Conservation (phyloP, 768 basidiomycete genomes). For the Amanita jacksonii region DNA sequence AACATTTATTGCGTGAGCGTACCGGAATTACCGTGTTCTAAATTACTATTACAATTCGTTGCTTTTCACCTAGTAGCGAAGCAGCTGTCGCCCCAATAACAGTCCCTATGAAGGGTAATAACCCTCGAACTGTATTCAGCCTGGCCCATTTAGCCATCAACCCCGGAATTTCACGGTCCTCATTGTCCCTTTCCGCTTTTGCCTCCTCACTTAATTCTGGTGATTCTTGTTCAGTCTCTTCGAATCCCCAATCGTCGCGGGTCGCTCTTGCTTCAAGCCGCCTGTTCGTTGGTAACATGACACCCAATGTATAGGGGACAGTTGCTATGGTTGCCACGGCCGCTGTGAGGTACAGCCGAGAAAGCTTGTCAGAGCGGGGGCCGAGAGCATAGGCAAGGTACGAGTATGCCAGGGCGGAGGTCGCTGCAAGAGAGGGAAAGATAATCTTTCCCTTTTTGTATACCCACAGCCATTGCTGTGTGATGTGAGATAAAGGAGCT, state of each 20-base stretch:
- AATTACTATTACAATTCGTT: too few relatives aligned
- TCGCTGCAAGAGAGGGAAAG: slow-evolving; percentile 2
- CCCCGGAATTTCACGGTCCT: not conserved
- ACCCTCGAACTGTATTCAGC: not conserved
- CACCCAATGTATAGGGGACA: not conserved
- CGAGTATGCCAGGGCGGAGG: slow-evolving; percentile 1
- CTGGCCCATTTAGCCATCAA: slow-evolving; percentile 5
- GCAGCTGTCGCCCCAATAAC: not conserved
- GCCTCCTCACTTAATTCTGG: not conserved
- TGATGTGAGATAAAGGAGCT: not conserved
- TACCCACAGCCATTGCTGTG: not conserved
- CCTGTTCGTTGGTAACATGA: slow-evolving; percentile 1
- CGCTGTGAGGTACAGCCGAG: not conserved
- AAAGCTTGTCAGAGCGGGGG: not conserved
- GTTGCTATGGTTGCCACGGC: not conserved
- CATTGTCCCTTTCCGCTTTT: not conserved
- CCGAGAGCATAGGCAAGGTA: not conserved
- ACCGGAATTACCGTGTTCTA: too few relatives aligned
- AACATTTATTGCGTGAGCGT: not conserved
- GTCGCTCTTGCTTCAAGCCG: not conserved
- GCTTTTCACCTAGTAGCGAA: not conserved
- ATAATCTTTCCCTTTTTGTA: not conserved
- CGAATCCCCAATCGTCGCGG: not conserved
- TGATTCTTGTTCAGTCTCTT: not conserved
- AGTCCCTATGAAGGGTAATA: not conserved